Percentiles rank a stretch among this genome's conserved stretches.
These are phyloP conservation scores for Isatis lusitanica DNA, from an alignment of 441 rosid genomes.

Conservation along the genomic window DNA sequence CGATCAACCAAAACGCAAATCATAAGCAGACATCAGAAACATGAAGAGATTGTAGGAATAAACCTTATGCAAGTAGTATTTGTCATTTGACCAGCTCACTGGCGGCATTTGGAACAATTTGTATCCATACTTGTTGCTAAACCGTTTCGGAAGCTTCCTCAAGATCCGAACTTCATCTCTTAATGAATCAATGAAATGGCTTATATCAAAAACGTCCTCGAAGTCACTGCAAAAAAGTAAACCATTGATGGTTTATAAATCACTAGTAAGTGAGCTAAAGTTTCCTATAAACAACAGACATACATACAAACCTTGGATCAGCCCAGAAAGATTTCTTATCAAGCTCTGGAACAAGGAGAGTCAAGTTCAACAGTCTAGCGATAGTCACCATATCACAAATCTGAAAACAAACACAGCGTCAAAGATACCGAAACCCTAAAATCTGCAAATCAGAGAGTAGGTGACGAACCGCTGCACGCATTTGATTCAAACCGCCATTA, in stretches of 20 bases:
- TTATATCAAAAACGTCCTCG: slow-evolving; percentile 84
- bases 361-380: slow-evolving; percentile 85
- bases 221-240: slow-evolving; percentile 60
- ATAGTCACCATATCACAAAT: slow-evolving; percentile 94
- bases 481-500: slow-evolving; percentile 97
- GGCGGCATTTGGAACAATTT: slow-evolving; percentile 70
- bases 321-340: slow-evolving; percentile 98
- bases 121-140: slow-evolving; percentile 52
- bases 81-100: slow-evolving; percentile 90
- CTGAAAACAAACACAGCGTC: slow-evolving; percentile 44
- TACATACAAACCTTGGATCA: slow-evolving; percentile 74
- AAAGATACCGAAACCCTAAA: slow-evolving; percentile 9
- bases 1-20: background rate
- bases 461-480: slow-evolving; percentile 90
- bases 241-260: background rate
- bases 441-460: slow-evolving; percentile 9
- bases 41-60: background rate
- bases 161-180: slow-evolving; percentile 86
- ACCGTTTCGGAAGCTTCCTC: slow-evolving; percentile 74
- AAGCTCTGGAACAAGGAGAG: slow-evolving; percentile 92
- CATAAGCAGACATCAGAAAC: background rate
- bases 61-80: slow-evolving; percentile 85
- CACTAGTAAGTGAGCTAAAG: background rate
- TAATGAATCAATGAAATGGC: slow-evolving; percentile 80
- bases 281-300: background rate